These are phyloP conservation scores for Skeletonema grethae DNA, from an alignment of 108 stramenopile genomes.

Conservation along the genomic window DNA sequence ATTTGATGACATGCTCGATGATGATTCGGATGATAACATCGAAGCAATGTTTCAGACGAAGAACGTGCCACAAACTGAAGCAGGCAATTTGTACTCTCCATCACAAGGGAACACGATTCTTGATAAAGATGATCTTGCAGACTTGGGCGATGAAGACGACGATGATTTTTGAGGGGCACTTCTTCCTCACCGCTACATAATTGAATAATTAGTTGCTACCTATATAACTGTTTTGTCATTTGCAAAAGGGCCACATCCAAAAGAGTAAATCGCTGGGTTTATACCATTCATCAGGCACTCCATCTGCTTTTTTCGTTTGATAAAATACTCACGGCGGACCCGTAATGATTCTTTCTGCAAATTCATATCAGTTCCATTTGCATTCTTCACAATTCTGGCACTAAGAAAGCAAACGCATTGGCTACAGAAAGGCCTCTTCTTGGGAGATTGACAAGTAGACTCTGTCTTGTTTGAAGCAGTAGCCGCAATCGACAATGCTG, in stretches of 20 bases:
- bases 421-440: conserved; percentile 10
- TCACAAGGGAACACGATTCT: not conserved
- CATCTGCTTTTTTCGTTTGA: conserved; percentile 25
- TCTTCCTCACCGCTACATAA: not conserved
- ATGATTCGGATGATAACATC: conserved; percentile 10
- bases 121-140: conserved; percentile 9
- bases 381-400: conserved; percentile 48
- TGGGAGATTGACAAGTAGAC: not conserved
- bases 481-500: conserved; percentile 23
- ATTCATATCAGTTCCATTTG: conserved; percentile 50
- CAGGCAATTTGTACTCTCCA: not conserved
- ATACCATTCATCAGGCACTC: conserved; percentile 2
- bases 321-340: conserved; percentile 34
- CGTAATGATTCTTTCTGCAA: conserved; percentile 36
- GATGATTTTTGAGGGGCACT: not conserved
- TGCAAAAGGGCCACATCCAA: conserved; percentile 16
- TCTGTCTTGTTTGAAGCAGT: not conserved
- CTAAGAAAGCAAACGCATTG: conserved; percentile 31
- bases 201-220: not conserved
- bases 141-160: conserved; percentile 7
- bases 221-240: not conserved
- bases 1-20: conserved; percentile 19
- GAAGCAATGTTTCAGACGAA: not conserved
- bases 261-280: not conserved
- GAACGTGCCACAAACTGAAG: no score